Conservation (phyloP, 2,329 filamentous ascomycete species). For the Ascocoryne sarcoides region DNA sequence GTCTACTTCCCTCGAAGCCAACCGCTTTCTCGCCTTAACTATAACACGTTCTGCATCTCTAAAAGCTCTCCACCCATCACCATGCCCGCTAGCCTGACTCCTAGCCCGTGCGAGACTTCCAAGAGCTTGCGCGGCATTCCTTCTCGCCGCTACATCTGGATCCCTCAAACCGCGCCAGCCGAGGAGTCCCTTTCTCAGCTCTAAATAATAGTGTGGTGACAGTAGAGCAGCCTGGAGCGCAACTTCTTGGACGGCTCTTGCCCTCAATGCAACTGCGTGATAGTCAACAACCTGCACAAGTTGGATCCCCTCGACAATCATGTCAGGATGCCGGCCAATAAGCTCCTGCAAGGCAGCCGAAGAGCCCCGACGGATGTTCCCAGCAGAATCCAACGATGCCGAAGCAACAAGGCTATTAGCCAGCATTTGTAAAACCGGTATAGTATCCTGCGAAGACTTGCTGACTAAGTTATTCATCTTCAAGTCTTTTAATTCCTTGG, state of each 20-base stretch:
- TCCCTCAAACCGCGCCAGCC: constrained; percentile 87
- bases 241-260: constrained; percentile 72
- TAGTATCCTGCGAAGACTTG: constrained; percentile 18
- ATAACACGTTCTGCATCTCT: constrained; percentile 6
- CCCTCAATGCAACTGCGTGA: constrained; percentile 80
- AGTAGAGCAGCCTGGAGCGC: constrained; percentile 60
- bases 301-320: constrained; percentile 68
- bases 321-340: constrained; percentile 85
- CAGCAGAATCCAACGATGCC: constrained; percentile 78
- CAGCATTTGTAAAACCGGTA: constrained; percentile 62
- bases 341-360: constrained; percentile 93
- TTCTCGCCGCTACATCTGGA: constrained; percentile 62
- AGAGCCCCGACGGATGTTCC: constrained; percentile 86
- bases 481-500: constrained; percentile 62
- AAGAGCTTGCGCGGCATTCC: constrained; percentile 62
- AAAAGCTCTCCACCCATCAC: constrained; percentile 4
- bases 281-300: constrained; percentile 90
- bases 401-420: constrained; percentile 74
- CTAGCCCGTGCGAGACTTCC: constrained; percentile 42
- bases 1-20: constrained; percentile 49
- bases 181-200: constrained; percentile 61
- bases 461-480: constrained; percentile 35
- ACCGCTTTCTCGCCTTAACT: constrained; percentile 4
- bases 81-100: too few relatives aligned
- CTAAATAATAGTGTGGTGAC: constrained; percentile 53